phyloP scores from a whole-genome alignment of 805 yeast species.

The Starmerella etchellsii region DNA sequence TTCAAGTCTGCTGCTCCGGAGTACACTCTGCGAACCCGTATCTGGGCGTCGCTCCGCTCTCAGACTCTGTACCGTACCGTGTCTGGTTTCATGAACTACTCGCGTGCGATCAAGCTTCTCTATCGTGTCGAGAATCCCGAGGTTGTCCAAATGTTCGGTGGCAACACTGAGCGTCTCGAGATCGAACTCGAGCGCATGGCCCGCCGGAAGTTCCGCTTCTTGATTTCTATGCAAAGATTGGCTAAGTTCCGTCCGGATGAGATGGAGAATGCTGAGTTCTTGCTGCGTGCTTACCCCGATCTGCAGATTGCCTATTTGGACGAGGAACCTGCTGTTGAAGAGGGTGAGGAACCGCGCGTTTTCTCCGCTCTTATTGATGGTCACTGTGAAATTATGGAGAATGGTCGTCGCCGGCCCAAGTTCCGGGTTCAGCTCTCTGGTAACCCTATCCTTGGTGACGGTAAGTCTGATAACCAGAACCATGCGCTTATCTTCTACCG shows the following conservation, averaged over 20 bases:
- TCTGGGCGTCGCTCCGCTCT: slow-evolving; percentile 96
- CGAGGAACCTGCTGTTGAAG: slow-evolving; percentile 55
- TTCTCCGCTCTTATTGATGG: slow-evolving; percentile 65
- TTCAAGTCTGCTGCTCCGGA: slow-evolving; percentile 97
- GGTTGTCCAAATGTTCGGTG: slow-evolving; percentile 95
- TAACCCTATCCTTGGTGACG: slow-evolving; percentile 91
- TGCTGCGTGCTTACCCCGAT: slow-evolving; percentile 64
- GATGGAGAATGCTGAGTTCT: slow-evolving; percentile 48
- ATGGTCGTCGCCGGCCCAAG: slow-evolving; percentile 47
- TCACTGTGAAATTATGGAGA: slow-evolving; percentile 40
- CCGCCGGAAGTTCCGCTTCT: slow-evolving; percentile 60
- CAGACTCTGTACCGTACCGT: slow-evolving; percentile 95
- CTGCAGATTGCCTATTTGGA: slow-evolving; percentile 76
- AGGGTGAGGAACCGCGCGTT: slow-evolving; percentile 35
- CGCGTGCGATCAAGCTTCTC: slow-evolving; percentile 85
- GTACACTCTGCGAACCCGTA: slow-evolving; percentile 87
- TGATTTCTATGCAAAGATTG: slow-evolving; percentile 81
- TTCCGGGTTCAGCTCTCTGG: slow-evolving; percentile 72
- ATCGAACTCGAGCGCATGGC: slow-evolving; percentile 83
- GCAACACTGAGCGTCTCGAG: slow-evolving; percentile 92
- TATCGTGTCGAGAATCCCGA: slow-evolving; percentile 93
- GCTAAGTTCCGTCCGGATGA: slow-evolving; percentile 54
- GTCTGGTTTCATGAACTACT: slow-evolving; percentile 96
- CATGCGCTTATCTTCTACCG: slow-evolving; percentile 74
- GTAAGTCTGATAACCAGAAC: slow-evolving; percentile 92